Base-by-base conservation (phyloP, 1,284 basidiomycete genomes). In the Tilletia indica region DNA sequence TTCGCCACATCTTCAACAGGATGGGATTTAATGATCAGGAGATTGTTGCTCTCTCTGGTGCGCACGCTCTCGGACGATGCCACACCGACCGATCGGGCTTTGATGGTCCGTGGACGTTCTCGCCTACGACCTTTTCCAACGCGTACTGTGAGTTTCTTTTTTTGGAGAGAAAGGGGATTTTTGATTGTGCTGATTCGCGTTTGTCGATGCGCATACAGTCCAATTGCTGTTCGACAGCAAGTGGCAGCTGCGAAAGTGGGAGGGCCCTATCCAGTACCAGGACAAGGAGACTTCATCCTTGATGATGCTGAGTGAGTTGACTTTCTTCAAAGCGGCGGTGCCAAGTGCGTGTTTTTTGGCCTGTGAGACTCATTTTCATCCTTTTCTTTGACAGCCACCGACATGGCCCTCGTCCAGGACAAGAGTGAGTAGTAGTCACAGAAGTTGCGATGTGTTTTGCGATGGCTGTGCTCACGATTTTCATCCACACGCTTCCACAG, bases 31-130 rank as follows among this genome's bases (percentile, higher is more conserved):
- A 96, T 85, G 96, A 98, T 87, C 93, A 94, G 77, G 83, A 85
- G 77, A 85, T 83, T 73, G 95, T 97, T 71, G 94, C 95, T 69
- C 91, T 99, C 77, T 89, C 90, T 45, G 96, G 96, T 78, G 95
- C 93, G 61, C 96, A 99, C 85, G 94, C 94, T 74, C 89, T 98
- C 67, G 95, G 95, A 58, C 92, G 96, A 83, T 96, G 94, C 88
- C 96, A 98, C 87, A 77, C 86, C 73, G 89, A 84, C 74, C 80
- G 82, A 70, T 85, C 83, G 4, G 83, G 82, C 48, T 83, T 83
- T 72, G 79, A 82, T 8, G 81, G 82, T 11, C 81, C 82, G 11
- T 83, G 82, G 82, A 76, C 74, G 21, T 73, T 76, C 68, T 74
- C 75, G n/a, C 93, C 93, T 9, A 93, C 89, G 16, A 92, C 91